Conservation (phyloP, 139 green algal species). For the Cymbomonas tetramitiformis region DNA sequence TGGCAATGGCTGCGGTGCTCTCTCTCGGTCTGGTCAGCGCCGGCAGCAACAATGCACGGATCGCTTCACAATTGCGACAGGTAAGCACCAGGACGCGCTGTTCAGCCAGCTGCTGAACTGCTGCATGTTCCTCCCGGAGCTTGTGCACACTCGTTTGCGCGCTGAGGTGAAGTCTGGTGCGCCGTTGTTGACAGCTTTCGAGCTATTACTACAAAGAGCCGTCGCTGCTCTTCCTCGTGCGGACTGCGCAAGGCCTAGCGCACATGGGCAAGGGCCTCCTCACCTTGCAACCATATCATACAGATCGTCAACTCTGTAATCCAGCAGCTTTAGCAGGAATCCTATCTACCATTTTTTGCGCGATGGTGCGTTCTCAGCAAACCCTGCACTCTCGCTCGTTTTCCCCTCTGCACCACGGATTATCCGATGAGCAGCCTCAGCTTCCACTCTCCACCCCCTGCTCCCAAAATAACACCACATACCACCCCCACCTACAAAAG, state of each 20-base stretch:
- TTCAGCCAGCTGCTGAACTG: no score
- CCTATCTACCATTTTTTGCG: conserved; percentile 58
- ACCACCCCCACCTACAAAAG: no score
- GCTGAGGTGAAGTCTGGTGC: no score
- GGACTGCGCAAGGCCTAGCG: conserved; percentile 58
- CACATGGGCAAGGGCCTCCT: conserved; percentile 96
- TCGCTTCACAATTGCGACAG: conserved; percentile 36
- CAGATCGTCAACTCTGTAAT: conserved; percentile 71
- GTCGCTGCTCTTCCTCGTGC: conserved; percentile 71
- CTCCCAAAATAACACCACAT: no score
- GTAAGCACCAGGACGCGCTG: no score
- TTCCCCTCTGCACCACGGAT: no score
- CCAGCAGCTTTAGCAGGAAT: conserved; percentile 58
- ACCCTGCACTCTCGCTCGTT: no score
- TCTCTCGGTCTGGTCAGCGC: conserved; percentile 77
- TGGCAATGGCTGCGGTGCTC: conserved; percentile 61
- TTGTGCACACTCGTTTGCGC: conserved; percentile 32
- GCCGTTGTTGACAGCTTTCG: no score
- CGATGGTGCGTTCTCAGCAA: no score
- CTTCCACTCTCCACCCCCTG: no score
- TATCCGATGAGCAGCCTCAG: no score
- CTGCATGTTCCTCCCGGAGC: not conserved
- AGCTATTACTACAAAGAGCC: conserved; percentile 96
- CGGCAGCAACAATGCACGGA: conserved; percentile 92
- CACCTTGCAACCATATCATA: conserved; percentile 75